Conservation (phyloP, 2,329 filamentous ascomycete species). For the Fusarium chuoi region DNA sequence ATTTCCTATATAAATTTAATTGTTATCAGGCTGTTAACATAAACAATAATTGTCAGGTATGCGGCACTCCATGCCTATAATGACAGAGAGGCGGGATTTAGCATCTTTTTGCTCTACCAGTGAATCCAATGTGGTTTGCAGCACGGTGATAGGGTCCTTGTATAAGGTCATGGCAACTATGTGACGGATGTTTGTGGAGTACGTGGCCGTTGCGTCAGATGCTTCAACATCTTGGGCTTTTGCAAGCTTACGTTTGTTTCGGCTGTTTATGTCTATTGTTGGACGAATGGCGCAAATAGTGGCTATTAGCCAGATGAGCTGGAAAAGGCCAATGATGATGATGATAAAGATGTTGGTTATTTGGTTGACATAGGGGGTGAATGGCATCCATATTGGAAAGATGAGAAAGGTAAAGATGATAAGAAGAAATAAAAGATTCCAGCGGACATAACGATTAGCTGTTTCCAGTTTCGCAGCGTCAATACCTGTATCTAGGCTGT, state of each 20-base stretch:
- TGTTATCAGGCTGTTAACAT: too few relatives aligned
- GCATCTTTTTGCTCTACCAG: constrained; percentile 17
- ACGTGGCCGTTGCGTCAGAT: not conserved
- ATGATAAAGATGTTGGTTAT: constrained; percentile 25
- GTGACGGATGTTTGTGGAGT: constrained; percentile 16
- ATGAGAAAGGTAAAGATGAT: constrained; percentile 24
- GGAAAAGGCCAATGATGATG: constrained; percentile 18
- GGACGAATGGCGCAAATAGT: constrained; percentile 31
- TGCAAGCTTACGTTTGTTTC: constrained; percentile 3
- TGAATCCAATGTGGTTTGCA: constrained; percentile 26
- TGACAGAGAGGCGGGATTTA: constrained; percentile 8
- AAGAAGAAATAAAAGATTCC: constrained; percentile 22
- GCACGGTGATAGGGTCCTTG: constrained; percentile 28
- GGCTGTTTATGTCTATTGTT: constrained; percentile 25
- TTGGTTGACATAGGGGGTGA: constrained; percentile 22
- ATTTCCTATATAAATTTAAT: too few relatives aligned
- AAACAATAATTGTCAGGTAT: constrained; percentile 18
- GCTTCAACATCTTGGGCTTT: constrained; percentile 20
- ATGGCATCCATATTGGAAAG: constrained; percentile 29
- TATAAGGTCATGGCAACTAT: constrained; percentile 34
- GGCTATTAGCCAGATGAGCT: constrained; percentile 28
- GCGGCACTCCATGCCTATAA: constrained; percentile 25
- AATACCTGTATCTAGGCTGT: constrained; percentile 13
- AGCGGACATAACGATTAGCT: constrained; percentile 31
- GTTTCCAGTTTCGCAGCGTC: constrained; percentile 23